Evolutionary conservation across 2,329 filamentous ascomycete genomes (phyloP).

Genomic region (Pseudogymnoascus sp.): DNA sequence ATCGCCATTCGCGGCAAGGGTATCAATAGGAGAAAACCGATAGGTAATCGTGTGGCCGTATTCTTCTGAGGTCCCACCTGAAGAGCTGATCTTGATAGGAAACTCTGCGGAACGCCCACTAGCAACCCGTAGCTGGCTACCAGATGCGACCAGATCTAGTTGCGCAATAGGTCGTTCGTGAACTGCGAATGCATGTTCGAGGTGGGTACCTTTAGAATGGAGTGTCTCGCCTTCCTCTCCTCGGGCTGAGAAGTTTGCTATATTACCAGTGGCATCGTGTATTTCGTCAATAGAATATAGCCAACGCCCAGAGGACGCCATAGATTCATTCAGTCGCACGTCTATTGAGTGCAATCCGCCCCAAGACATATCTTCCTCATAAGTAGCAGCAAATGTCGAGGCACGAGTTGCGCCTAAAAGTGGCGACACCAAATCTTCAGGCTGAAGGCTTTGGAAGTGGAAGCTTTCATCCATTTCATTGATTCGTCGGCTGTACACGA

Average conservation of each 20-base stretch:
- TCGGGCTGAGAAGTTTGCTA: slow-evolving; percentile 62
- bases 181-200: slow-evolving; percentile 74
- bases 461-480: slow-evolving; percentile 78
- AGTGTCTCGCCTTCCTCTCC: slow-evolving; percentile 60
- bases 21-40: slow-evolving; percentile 70
- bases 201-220: slow-evolving; percentile 50
- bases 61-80: slow-evolving; percentile 50
- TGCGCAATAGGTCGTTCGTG: slow-evolving; percentile 74
- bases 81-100: slow-evolving; percentile 62
- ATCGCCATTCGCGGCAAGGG: slow-evolving; percentile 61
- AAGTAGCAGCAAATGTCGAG: slow-evolving; percentile 49
- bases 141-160: slow-evolving; percentile 68
- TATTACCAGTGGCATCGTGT: slow-evolving; percentile 81
- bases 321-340: slow-evolving; percentile 84
- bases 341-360: slow-evolving; percentile 65
- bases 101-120: slow-evolving; percentile 62
- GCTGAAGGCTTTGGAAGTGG: slow-evolving; percentile 88
- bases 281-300: slow-evolving; percentile 88
- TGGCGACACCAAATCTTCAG: slow-evolving; percentile 75
- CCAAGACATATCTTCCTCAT: slow-evolving; percentile 69
- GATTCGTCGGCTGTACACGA: slow-evolving; percentile 83
- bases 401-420: slow-evolving; percentile 55
- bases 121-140: slow-evolving; percentile 74
- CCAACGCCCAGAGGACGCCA: slow-evolving; percentile 74
- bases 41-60: slow-evolving; percentile 69